Evolutionary conservation across 108 stramenopile genomes (phyloP), one percentile per base, ranked within the genome.

Genomic region (Poteriospumella lacustris): DNA sequence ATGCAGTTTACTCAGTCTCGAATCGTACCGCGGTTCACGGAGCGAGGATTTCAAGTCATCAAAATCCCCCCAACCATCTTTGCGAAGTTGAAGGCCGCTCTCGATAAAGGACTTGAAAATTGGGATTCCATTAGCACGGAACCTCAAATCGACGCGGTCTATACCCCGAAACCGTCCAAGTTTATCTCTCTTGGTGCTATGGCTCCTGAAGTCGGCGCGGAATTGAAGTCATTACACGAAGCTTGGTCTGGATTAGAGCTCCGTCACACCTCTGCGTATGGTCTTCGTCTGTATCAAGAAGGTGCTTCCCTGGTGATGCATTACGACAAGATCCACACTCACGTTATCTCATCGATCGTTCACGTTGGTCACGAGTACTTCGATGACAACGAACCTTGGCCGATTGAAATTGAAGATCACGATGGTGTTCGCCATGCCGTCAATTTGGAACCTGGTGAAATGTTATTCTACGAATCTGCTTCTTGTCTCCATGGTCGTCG

Each of bases 241-340:
- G 41, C 41, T 3, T 78, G 77, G 77, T 1, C 31, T 1, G 67
- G 67, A 1, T 1, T 68, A n/a, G 28, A 78, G 39, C 64, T 78
- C 24, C 29, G 36, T 2, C 77, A 44, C 29, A 42, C 68, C 59
- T 44, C 43, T 1, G 59, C 39, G 26, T 78, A 78, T n/a, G 77
- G 77, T 31, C 33, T 40, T 1, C 59, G 77, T 2, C 41, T 70
- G 19, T 60, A 78, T 39, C 67, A 38, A 0, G 67, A 68, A 0
- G 77, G 77, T 19, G 60, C 77, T n/a, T 36, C 77, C 0, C 68
- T 78, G 36, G 77, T 26, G 19, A 62, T 64, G 59, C 77, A 78
- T 36, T 36, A 64, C 38, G 77, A 78, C 64, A 40, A 64, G 19
- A 43, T 62, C 31, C 36, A 78, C 12, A 78, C 67, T 31, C 67